Evolutionary conservation across 805 yeast genomes (phyloP), one percentile per base, ranked within the genome.

Genomic region (Wickerhamiella azyma): DNA sequence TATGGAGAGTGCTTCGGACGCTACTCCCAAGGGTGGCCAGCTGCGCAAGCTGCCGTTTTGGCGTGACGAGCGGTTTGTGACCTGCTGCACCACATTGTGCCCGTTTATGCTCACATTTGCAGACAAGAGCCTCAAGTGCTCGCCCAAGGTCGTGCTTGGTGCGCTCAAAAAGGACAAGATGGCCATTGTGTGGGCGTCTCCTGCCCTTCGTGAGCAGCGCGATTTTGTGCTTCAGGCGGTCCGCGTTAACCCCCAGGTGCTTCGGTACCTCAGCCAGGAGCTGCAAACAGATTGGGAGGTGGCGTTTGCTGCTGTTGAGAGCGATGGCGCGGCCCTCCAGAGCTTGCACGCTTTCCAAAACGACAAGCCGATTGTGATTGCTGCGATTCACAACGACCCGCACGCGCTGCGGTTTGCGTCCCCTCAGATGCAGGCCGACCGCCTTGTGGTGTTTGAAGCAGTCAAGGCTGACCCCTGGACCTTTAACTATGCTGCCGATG

Each of bases 21-120:
- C 44, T 16, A 26, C 44, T 11, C 44, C 44, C 37, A 41, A 41
- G 38, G 44, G 44, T 16, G 44, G 44, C 4, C 35, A 32, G 32
- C n/a, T 41, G 37, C 44, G 44, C 32, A 41, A 41, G 28, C 44
- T 41, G n/a, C 44, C 44, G 9, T 41, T 24, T n/a, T 41, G 44
- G 44, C 32, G 18, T 3, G 39, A 41, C 18, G 44, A 41, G 29
- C 18, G 14, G 21, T 41, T 41, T 17, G 44, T 41, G 11, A 33
- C 39, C 30, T 41, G 44, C 44, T 41, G 44, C 26, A 41, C 35
- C 24, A 26, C 32, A 2, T 3, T 33, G 6, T 41, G 44, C 38
- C 44, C 44, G 14, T 41, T 42, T 11, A 17, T 42, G 26, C 36
- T 42, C 26, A 36, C 29, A 26, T 42, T 42, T 28, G 35, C 39